These are phyloP conservation scores for Cladophialophora yegresii DNA, from an alignment of 2,329 filamentous ascomycete genomes.

Conservation along the genomic window DNA sequence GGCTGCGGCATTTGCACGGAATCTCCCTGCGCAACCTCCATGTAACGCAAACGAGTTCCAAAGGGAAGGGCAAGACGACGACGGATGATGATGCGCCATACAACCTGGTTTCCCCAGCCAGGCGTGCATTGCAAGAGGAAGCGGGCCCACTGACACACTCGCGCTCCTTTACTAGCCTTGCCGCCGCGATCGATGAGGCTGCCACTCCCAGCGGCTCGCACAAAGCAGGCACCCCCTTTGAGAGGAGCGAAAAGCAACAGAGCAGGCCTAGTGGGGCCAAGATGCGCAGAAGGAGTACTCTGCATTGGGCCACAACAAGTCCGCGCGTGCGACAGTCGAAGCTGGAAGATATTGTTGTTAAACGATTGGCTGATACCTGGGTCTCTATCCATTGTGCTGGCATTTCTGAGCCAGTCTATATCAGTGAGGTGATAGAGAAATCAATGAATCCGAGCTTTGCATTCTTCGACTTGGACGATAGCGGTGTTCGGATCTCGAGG, in stretches of 20 bases:
- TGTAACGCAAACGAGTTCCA: conserved; percentile 59
- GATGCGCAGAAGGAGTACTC: conserved; percentile 59
- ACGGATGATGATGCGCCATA: conserved; percentile 75
- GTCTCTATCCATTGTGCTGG: conserved; percentile 75
- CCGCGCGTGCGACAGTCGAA: conserved; percentile 68
- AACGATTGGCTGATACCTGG: conserved; percentile 80
- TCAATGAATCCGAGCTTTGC: conserved; percentile 91
- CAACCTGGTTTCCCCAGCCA: conserved; percentile 65
- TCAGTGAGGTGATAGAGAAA: conserved; percentile 77
- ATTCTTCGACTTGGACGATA: conserved; percentile 73
- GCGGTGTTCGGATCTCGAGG: conserved; percentile 65
- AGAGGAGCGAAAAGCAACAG: conserved; percentile 31
- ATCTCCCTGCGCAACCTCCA: conserved; percentile 84
- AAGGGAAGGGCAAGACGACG: conserved; percentile 62
- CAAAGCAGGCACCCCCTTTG: conserved; percentile 32
- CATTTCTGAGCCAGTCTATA: conserved; percentile 74
- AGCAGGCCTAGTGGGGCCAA: conserved; percentile 44
- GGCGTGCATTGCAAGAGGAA: conserved; percentile 60
- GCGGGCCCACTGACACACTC: conserved; percentile 57
- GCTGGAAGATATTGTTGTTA: conserved; percentile 71
- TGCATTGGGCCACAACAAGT: conserved; percentile 64
- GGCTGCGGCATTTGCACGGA: conserved; percentile 81
- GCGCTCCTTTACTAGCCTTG: conserved; percentile 51
- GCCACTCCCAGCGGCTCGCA: conserved; percentile 31
- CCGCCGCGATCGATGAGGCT: conserved; percentile 24